Evolutionary conservation across 345 rosid genomes (phyloP), one percentile per base, ranked within the genome.

Genomic region (Bruguiera sexangula): DNA sequence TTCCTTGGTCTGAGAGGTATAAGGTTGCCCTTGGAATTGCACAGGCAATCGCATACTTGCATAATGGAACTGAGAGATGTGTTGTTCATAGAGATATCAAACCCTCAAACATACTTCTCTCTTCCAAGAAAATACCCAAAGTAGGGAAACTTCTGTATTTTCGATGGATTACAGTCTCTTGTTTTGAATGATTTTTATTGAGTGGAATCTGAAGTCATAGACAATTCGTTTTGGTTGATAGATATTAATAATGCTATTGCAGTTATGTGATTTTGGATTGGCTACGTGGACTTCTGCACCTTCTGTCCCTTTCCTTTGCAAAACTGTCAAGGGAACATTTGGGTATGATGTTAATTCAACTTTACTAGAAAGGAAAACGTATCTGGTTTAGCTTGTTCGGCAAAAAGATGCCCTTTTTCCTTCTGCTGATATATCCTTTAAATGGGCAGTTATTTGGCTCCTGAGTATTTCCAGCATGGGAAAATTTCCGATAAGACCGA

Each of bases 241-340:
- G 58, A 56, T 9, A 22, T 20, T 22, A 3, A 27, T 56, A 21
- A 9, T 27, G 16, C 16, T 26, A 8, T 10, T 82, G 65, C 84
- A 94, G 98, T 70, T 94, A 77, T 94, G 97, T 80, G 97, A 94
- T 82, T 94, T 94, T 69, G 96, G 98, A 63, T 81, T 94, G 56
- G 98, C 97, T 29, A 84, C 95, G 29, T 91, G 98, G 98, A 94
- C 97, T 52, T 82, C 96, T 60, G 95, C 95, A 43, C 97, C 97
- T 26, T 94, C 95, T 0, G 87, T 86, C 74, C 92, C 88, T 56
- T 88, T 94, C 76, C 95, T 91, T 26, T 89, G 97, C 85, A 89
- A 88, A 77, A 86, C 92, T 20, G 96, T 94, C 48, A 91, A 91
- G 83, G 98, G 98, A 73, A 94, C 98, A 55, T 94, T 94, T 72